phyloP scores from a whole-genome alignment of 371 early-diverging fungal genomes.

The Zychaea mexicana region DNA sequence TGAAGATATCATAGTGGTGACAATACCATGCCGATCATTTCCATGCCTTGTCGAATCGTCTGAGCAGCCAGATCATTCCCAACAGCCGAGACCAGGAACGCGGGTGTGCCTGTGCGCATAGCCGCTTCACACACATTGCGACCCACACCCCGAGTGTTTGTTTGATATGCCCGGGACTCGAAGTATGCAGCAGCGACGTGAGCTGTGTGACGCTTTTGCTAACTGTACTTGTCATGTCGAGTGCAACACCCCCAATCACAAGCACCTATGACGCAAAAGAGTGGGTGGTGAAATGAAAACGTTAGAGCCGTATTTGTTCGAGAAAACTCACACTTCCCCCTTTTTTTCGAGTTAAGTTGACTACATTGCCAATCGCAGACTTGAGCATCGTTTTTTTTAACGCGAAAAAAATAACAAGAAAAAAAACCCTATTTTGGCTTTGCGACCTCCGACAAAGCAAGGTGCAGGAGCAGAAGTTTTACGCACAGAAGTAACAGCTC shows the following conservation, averaged over 20 bases:
- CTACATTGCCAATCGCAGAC: no score
- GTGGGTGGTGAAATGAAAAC: neutral
- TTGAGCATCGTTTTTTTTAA: no score
- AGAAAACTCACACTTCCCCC: neutral
- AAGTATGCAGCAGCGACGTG: constrained; percentile 54
- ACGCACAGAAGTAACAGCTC: neutral
- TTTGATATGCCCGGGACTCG: constrained; percentile 71
- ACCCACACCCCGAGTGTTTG: constrained; percentile 88
- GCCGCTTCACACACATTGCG: constrained; percentile 89
- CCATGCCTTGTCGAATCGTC: constrained; percentile 54
- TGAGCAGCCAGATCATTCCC: constrained; percentile 75
- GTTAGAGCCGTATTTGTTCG: neutral
- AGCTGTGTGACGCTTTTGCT: neutral
- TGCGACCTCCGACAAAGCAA: no score
- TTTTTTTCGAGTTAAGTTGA: neutral
- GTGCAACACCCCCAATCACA: constrained; percentile 83
- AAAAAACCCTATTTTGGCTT: neutral
- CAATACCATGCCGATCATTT: constrained; percentile 53
- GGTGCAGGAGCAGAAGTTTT: no score
- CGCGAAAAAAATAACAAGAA: neutral
- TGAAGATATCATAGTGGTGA: neutral
- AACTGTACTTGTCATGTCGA: constrained; percentile 72
- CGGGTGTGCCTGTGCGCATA: constrained; percentile 60
- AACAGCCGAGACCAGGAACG: constrained; percentile 67
- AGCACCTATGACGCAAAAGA: constrained; percentile 35